Evolutionary conservation across 805 yeast species (phyloP).

Genomic region (Ogataea trehalophila): DNA sequence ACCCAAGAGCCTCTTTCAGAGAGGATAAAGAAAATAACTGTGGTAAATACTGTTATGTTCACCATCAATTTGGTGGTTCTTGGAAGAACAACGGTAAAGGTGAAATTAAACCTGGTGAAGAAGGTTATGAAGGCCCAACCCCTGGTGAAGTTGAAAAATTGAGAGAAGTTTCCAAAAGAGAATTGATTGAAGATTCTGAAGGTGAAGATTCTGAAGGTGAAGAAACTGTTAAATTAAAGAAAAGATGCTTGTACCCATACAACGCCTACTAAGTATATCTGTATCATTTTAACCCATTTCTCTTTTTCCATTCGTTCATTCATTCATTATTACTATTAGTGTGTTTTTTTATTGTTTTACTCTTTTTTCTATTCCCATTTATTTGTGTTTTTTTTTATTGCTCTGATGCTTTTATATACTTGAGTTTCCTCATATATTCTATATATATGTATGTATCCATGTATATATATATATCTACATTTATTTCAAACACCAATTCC

Average conservation of each 20-base stretch:
- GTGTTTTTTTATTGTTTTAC: too few species aligned
- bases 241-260: slow-evolving; percentile 21
- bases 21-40: slow-evolving; percentile 31
- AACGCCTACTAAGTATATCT: slow-evolving; percentile 11
- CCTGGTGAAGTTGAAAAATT: slow-evolving; percentile 17
- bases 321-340: neutral
- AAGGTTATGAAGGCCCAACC: slow-evolving; percentile 21
- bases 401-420: too few species aligned
- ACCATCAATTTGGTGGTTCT: slow-evolving; percentile 33
- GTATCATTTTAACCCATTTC: neutral
- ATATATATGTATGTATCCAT: too few species aligned
- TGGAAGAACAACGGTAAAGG: slow-evolving; percentile 33
- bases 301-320: neutral
- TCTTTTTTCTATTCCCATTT: too few species aligned
- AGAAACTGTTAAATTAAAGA: slow-evolving; percentile 9
- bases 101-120: slow-evolving; percentile 31
- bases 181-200: slow-evolving; percentile 8
- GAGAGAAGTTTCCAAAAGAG: slow-evolving; percentile 14
- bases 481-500: too few species aligned
- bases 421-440: too few species aligned
- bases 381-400: too few species aligned
- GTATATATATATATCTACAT: too few species aligned
- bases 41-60: slow-evolving; percentile 32
- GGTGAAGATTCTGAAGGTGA: slow-evolving; percentile 4
- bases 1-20: slow-evolving; percentile 31